Evolutionary conservation across 345 rosid genomes (phyloP).

Genomic region (Brassica cretica): DNA sequence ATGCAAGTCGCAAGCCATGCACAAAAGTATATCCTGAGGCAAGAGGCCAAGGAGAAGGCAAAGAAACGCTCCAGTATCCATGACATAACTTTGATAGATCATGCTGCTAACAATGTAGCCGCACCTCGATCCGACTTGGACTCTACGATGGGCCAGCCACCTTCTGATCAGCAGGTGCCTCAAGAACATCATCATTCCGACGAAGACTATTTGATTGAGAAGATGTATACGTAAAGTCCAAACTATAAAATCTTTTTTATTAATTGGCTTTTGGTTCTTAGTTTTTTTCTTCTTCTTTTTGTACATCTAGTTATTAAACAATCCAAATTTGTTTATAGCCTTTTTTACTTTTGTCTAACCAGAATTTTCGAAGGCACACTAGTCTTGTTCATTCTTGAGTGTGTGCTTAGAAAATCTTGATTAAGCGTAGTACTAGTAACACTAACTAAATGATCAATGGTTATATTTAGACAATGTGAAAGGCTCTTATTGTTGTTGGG

Average conservation of each 20-base stretch:
- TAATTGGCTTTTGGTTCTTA: not conserved
- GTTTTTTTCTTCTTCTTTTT: not conserved
- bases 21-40: slow-evolving; percentile 64
- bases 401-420: not conserved
- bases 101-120: slow-evolving; percentile 7
- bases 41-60: slow-evolving; percentile 40
- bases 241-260: not conserved
- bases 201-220: not conserved
- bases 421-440: not conserved
- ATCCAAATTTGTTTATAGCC: not conserved
- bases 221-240: not conserved
- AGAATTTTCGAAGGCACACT: not conserved
- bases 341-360: not conserved
- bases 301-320: not conserved
- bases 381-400: not conserved
- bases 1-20: slow-evolving; percentile 83
- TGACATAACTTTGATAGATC: slow-evolving; percentile 8
- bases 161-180: not conserved
- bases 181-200: not conserved
- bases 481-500: not conserved
- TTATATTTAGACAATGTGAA: slow-evolving; percentile 25
- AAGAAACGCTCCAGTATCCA: slow-evolving; percentile 50
- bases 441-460: slow-evolving; percentile 12
- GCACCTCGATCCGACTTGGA: slow-evolving; percentile 22
- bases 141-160: slow-evolving; percentile 5